Conservation (phyloP, 441 rosid species). For the Pelargonium australe region DNA sequence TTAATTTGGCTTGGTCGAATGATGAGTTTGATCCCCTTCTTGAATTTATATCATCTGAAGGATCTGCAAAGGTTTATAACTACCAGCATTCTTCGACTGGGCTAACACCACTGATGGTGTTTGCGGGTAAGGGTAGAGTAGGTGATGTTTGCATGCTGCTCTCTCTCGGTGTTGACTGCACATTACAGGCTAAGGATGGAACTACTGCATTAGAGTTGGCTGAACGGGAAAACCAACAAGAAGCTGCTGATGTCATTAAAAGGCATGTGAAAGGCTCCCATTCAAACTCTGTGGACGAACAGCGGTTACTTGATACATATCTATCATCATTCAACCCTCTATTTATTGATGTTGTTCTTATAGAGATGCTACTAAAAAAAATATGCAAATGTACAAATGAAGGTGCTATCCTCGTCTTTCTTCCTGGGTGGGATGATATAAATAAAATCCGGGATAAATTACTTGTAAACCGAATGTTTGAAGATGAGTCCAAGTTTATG, state of each 20-base stretch:
- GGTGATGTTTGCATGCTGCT: slow-evolving; percentile 84
- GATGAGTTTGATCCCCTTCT: slow-evolving; percentile 79
- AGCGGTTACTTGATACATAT: slow-evolving; percentile 59
- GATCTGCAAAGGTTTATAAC: slow-evolving; percentile 45
- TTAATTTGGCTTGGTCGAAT: slow-evolving; percentile 67
- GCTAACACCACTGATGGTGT: slow-evolving; percentile 80
- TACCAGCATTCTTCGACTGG: slow-evolving; percentile 68
- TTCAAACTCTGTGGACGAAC: slow-evolving; percentile 36
- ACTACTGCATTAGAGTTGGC: slow-evolving; percentile 67
- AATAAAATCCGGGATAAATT: slow-evolving; percentile 55
- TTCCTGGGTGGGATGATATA: slow-evolving; percentile 98
- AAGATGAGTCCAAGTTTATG: slow-evolving; percentile 47
- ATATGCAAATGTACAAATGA: slow-evolving; percentile 63
- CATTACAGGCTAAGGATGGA: slow-evolving; percentile 52
- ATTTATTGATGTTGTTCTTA: slow-evolving; percentile 62
- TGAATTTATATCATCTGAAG: slow-evolving; percentile 63
- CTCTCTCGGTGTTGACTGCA: slow-evolving; percentile 66
- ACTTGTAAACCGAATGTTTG: slow-evolving; percentile 46
- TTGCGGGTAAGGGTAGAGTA: slow-evolving; percentile 87
- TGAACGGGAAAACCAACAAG: slow-evolving; percentile 56
- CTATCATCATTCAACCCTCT: slow-evolving; percentile 52
- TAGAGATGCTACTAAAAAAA: slow-evolving; percentile 62
- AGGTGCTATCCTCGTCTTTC: slow-evolving; percentile 93
- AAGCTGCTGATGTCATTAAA: slow-evolving; percentile 57
- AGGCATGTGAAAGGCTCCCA: slow-evolving; percentile 32